These are phyloP conservation scores for Neurospora sp. DNA, from an alignment of 495 filamentous ascomycete species.

Conservation along the genomic window DNA sequence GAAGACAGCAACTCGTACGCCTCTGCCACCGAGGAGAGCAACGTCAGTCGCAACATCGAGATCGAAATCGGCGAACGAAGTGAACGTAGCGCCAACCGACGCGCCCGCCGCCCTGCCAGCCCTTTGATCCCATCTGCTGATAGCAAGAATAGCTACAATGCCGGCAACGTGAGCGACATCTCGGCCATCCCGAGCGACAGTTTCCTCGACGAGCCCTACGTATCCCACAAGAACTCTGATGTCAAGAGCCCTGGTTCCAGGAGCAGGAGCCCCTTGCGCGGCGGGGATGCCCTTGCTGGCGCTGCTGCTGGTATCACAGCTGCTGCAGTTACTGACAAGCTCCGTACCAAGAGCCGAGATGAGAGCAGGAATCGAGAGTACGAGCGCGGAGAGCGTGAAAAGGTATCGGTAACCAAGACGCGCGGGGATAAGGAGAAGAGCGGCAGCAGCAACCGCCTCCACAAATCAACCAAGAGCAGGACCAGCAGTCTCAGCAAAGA, in stretches of 20 bases:
- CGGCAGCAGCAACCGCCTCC: slow-evolving; percentile 32
- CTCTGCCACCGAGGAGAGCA: slow-evolving; percentile 69
- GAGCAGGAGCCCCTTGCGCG: slow-evolving; percentile 26
- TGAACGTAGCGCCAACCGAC: slow-evolving; percentile 31
- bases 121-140: slow-evolving; percentile 43
- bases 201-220: slow-evolving; percentile 56
- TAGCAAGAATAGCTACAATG: slow-evolving; percentile 50
- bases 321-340: slow-evolving; percentile 40
- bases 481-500: slow-evolving; percentile 58
- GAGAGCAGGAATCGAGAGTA: slow-evolving; percentile 23
- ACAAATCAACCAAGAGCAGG: slow-evolving; percentile 43
- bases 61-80: slow-evolving; percentile 31
- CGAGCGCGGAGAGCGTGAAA: slow-evolving; percentile 6
- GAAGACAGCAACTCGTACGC: slow-evolving; percentile 53
- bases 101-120: slow-evolving; percentile 40
- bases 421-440: slow-evolving; percentile 21
- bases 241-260: slow-evolving; percentile 18
- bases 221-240: slow-evolving; percentile 19
- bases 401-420: slow-evolving; percentile 14
- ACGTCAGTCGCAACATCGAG: slow-evolving; percentile 62
- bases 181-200: slow-evolving; percentile 86
- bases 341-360: slow-evolving; percentile 32
- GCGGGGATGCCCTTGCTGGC: slow-evolving; percentile 23
- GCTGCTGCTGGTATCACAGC: slow-evolving; percentile 27
- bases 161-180: slow-evolving; percentile 61